Evolutionary conservation across 1,284 basidiomycete genomes (phyloP).

Genomic region (Schizophyllum amplum): DNA sequence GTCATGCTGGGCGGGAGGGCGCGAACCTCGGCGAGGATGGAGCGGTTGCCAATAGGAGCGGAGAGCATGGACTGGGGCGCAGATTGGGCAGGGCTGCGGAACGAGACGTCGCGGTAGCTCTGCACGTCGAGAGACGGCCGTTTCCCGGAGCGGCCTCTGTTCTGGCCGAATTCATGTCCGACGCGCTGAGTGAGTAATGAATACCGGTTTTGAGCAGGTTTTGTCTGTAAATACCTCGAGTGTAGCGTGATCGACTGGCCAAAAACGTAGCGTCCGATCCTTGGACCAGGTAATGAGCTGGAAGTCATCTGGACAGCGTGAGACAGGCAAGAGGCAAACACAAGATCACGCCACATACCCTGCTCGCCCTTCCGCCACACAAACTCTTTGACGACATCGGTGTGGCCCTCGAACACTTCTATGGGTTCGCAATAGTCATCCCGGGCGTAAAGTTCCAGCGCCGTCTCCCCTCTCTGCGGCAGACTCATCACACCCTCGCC

Average conservation of each 20-base stretch:
- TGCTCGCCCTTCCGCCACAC: slow-evolving; percentile 70
- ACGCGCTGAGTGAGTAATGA: background rate
- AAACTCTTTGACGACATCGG: slow-evolving; percentile 95
- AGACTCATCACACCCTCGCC: slow-evolving; percentile 85
- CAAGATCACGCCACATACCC: slow-evolving; percentile 27
- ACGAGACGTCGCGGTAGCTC: slow-evolving; percentile 34
- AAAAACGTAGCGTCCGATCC: slow-evolving; percentile 87
- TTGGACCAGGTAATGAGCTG: slow-evolving; percentile 97
- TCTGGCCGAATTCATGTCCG: background rate
- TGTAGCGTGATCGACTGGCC: slow-evolving; percentile 74
- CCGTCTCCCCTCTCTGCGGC: slow-evolving; percentile 83
- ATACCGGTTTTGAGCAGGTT: background rate
- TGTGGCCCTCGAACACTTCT: slow-evolving; percentile 81
- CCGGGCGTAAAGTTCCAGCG: slow-evolving; percentile 77
- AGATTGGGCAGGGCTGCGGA: slow-evolving; percentile 35
- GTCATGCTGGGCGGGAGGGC: slow-evolving; percentile 25
- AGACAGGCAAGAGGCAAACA: slow-evolving; percentile 97
- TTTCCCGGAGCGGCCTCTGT: background rate
- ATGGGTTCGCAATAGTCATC: slow-evolving; percentile 37
- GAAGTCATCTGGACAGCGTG: slow-evolving; percentile 69
- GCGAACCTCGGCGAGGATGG: slow-evolving; percentile 62
- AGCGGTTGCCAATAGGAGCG: slow-evolving; percentile 56
- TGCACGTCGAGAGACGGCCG: slow-evolving; percentile 2
- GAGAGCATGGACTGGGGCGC: slow-evolving; percentile 35
- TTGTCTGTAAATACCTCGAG: slow-evolving; percentile 59